Conservation (phyloP, 2,329 filamentous ascomycete genomes). For the Herpotrichia juniperi region DNA sequence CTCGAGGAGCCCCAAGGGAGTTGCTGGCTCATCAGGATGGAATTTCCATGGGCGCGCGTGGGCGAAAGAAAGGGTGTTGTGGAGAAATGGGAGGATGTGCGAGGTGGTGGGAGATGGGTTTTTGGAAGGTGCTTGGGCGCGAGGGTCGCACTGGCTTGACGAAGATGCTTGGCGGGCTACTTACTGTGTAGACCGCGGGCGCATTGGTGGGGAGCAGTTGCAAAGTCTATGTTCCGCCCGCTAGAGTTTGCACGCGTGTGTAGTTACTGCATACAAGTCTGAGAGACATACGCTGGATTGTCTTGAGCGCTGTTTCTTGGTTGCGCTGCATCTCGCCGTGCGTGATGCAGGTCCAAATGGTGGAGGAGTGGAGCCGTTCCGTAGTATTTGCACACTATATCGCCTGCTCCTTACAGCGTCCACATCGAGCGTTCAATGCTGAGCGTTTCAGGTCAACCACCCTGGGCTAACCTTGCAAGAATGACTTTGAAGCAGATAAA, state of each 20-base stretch:
- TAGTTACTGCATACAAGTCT: neutral
- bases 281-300: neutral
- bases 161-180: conserved; percentile 1
- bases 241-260: neutral
- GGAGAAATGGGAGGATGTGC: conserved; percentile 19
- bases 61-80: conserved; percentile 22
- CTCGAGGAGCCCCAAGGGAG: conserved; percentile 63
- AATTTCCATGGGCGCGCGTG: conserved; percentile 47
- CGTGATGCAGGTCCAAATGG: conserved; percentile 1
- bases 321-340: neutral
- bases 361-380: neutral
- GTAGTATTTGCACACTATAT: neutral
- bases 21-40: conserved; percentile 58
- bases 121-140: conserved; percentile 14
- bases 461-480: no score
- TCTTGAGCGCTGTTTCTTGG: neutral
- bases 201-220: neutral
- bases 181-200: neutral
- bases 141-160: conserved; percentile 10
- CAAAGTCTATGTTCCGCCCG: neutral
- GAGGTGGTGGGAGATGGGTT: conserved; percentile 19
- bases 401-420: neutral
- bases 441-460: no score
- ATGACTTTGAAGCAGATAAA: no score
- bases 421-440: neutral